phyloP scores from a whole-genome alignment of 331 rosid genomes.

The Malus hybrid region DNA sequence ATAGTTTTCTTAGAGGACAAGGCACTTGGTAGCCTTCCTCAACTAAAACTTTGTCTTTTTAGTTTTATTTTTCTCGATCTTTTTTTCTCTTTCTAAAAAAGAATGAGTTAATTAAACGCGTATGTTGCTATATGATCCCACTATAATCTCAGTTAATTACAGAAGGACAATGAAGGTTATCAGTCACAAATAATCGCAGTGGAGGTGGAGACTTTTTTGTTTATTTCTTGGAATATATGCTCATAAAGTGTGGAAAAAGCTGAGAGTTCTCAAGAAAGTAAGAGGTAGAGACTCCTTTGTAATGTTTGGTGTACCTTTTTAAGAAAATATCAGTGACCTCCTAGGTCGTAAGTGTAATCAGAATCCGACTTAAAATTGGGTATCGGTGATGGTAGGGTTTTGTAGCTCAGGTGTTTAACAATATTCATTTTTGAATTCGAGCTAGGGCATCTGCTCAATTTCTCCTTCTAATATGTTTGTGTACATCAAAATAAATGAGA shows the following conservation, averaged over 20 bases:
- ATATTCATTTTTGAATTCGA: no score
- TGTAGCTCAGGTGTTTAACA: no score
- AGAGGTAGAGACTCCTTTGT: not conserved
- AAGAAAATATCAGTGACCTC: not conserved
- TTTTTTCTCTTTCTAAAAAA: not conserved
- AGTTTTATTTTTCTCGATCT: not conserved
- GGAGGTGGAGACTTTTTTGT: conserved; percentile 33
- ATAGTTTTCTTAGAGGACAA: conserved; percentile 27
- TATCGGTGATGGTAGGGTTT: no score
- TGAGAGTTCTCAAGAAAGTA: not conserved
- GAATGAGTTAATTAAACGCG: not conserved
- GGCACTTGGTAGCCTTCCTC: conserved; percentile 10
- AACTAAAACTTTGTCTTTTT: not conserved
- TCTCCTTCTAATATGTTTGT: no score
- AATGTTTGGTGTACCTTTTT: not conserved
- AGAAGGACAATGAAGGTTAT: not conserved
- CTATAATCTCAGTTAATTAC: not conserved
- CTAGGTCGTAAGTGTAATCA: no score
- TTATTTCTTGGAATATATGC: not conserved
- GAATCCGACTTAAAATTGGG: conserved; percentile 5
- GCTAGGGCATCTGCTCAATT: no score
- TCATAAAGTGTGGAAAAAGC: conserved; percentile 17
- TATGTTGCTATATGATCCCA: not conserved
- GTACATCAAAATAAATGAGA: no score
- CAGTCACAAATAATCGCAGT: not conserved